A percentile compares a stretch with the other conserved stretches of the same genome.
phyloP scores from a whole-genome alignment of 2,329 filamentous ascomycete genomes.

The Phyllosticta capitalensis region DNA sequence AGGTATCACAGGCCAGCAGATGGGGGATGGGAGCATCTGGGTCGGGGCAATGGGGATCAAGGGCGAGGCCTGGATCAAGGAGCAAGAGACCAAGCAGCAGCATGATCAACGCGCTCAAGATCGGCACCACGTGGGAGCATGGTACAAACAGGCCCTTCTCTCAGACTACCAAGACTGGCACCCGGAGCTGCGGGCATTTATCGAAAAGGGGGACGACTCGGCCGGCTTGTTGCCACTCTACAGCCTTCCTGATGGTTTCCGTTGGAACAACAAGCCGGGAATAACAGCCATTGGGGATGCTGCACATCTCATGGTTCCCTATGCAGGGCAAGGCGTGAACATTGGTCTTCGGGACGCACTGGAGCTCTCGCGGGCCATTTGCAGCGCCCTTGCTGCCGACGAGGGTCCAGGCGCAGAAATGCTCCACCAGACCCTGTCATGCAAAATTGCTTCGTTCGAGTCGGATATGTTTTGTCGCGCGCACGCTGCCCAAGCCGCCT shows the following conservation, averaged over 20 bases:
- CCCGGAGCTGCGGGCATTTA: constrained; percentile 18
- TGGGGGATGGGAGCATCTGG: constrained; percentile 25
- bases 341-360: constrained; percentile 28
- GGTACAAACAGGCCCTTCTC: constrained; percentile 12
- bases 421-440: background rate
- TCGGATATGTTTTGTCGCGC: constrained; percentile 27
- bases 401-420: constrained; percentile 12
- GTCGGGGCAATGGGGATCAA: constrained; percentile 17
- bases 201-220: constrained; percentile 18
- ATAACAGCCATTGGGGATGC: constrained; percentile 34
- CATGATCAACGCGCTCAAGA: background rate
- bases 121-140: constrained; percentile 10
- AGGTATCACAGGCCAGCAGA: constrained; percentile 21
- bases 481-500: constrained; percentile 22
- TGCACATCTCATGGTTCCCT: constrained; percentile 32
- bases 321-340: constrained; percentile 31
- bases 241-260: constrained; percentile 31
- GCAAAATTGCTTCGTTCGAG: constrained; percentile 25
- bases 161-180: constrained; percentile 23
- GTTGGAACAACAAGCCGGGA: constrained; percentile 27
- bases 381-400: constrained; percentile 14
- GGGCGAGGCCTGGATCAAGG: constrained; percentile 19
- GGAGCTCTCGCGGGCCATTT: constrained; percentile 25
- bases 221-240: constrained; percentile 20
- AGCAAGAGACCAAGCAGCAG: constrained; percentile 16